These are phyloP conservation scores for Claviceps cyperi DNA, from an alignment of 2,329 filamentous ascomycete species.

Conservation along the genomic window DNA sequence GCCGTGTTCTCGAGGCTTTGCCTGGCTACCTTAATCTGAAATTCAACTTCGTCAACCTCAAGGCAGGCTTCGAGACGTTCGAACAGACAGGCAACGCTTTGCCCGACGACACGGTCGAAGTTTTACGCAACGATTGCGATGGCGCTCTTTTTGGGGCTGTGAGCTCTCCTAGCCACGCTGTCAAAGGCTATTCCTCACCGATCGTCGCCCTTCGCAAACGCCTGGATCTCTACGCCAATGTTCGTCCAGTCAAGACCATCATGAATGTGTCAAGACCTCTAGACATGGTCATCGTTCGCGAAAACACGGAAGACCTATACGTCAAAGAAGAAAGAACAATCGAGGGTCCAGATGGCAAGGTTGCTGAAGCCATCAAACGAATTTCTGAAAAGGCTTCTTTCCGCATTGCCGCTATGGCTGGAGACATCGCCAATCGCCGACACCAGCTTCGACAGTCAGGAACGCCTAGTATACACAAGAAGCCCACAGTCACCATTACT, in stretches of 20 bases:
- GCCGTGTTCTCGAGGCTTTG: conserved; percentile 81
- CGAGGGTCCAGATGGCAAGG: conserved; percentile 60
- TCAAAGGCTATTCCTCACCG: conserved; percentile 89
- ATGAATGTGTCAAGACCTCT: conserved; percentile 52
- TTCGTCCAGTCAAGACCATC: conserved; percentile 84
- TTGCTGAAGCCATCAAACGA: conserved; percentile 95
- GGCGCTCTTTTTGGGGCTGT: conserved; percentile 95
- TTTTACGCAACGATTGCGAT: conserved; percentile 83
- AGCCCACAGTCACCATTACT: conserved; percentile 80
- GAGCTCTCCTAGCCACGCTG: conserved; percentile 75
- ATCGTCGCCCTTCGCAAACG: conserved; percentile 94
- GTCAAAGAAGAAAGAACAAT: conserved; percentile 91
- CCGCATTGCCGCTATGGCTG: conserved; percentile 85
- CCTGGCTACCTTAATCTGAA: conserved; percentile 81
- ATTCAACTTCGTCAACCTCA: conserved; percentile 86
- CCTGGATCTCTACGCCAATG: conserved; percentile 92
- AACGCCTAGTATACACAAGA: conserved; percentile 44
- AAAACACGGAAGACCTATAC: conserved; percentile 97
- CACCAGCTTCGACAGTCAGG: conserved; percentile 60
- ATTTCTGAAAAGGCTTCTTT: conserved; percentile 75
- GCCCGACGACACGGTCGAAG: conserved; percentile 78
- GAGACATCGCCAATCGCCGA: conserved; percentile 79
- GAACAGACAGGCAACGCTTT: conserved; percentile 77
- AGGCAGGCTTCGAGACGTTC: conserved; percentile 89
- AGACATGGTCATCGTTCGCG: conserved; percentile 94